These are phyloP conservation scores for Barbarea vulgaris DNA, from an alignment of 345 rosid genomes.

Conservation along the genomic window DNA sequence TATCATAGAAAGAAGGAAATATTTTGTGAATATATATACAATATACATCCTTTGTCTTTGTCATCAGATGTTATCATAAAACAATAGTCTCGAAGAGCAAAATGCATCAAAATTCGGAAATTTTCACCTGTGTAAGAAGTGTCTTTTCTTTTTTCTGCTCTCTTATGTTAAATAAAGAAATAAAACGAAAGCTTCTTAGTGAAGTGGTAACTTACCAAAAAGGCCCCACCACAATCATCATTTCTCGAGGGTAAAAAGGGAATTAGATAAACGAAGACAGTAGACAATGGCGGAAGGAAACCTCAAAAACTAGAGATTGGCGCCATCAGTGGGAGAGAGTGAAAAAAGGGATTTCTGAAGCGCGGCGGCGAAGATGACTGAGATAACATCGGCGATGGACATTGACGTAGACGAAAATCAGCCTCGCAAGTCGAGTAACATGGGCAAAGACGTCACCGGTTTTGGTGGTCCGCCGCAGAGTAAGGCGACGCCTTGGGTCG, in stretches of 20 bases:
- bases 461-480: constrained; percentile 41
- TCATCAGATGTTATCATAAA: constrained; percentile 2
- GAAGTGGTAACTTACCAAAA: constrained; percentile 8
- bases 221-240: not conserved
- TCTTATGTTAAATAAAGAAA: not conserved
- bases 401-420: constrained; percentile 60
- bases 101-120: not conserved
- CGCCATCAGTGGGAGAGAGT: constrained; percentile 43
- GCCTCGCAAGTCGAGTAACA: constrained; percentile 42
- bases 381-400: constrained; percentile 67
- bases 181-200: not conserved
- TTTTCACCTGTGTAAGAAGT: not conserved
- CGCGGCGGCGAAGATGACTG: constrained; percentile 49
- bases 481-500: constrained; percentile 91
- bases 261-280: not conserved
- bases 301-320: constrained; percentile 36
- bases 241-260: constrained; percentile 22
- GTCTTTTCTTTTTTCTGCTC: not conserved
- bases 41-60: not conserved
- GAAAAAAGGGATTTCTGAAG: constrained; percentile 1
- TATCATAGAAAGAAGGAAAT: constrained; percentile 16
- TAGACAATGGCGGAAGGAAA: constrained; percentile 17
- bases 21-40: constrained; percentile 4
- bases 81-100: not conserved
- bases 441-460: constrained; percentile 56